Evolutionary conservation across 2,329 filamentous ascomycete species (phyloP).

Genomic region (Xylaria sp.): DNA sequence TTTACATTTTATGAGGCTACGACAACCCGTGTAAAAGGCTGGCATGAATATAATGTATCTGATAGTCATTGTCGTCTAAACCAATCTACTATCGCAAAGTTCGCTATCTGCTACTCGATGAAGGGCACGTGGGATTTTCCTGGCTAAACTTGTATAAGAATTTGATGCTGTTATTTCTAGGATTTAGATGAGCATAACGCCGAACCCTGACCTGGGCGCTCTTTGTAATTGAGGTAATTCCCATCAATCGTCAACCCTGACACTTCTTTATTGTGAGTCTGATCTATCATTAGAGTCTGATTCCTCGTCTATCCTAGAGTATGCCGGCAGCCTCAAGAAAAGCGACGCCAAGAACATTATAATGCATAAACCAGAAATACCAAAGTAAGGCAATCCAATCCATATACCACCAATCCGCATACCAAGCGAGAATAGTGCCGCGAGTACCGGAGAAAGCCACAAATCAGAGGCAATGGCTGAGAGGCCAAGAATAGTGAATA

Average conservation of each 20-base stretch:
- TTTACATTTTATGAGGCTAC: no score
- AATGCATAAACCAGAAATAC: slow-evolving; percentile 36
- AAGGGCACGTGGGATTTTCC: no score
- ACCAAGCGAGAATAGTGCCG: slow-evolving; percentile 39
- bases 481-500: slow-evolving; percentile 38
- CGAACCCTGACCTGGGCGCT: not conserved
- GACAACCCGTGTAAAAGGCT: no score
- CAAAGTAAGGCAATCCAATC: slow-evolving; percentile 43
- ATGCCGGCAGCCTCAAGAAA: slow-evolving; percentile 31
- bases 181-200: slow-evolving; percentile 14
- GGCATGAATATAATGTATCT: no score
- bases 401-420: slow-evolving; percentile 40
- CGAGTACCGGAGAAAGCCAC: slow-evolving; percentile 39
- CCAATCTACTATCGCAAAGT: no score
- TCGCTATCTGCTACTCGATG: no score
- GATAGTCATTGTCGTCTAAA: no score
- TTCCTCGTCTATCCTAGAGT: slow-evolving; percentile 27
- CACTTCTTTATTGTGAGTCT: not conserved
- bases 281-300: slow-evolving; percentile 17
- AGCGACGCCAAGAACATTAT: slow-evolving; percentile 34
- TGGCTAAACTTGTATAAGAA: no score
- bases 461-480: slow-evolving; percentile 34
- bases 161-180: no score
- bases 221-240: not conserved
- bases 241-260: not conserved